Base-by-base conservation (phyloP, 768 basidiomycete species). In the Mycena floridula region DNA sequence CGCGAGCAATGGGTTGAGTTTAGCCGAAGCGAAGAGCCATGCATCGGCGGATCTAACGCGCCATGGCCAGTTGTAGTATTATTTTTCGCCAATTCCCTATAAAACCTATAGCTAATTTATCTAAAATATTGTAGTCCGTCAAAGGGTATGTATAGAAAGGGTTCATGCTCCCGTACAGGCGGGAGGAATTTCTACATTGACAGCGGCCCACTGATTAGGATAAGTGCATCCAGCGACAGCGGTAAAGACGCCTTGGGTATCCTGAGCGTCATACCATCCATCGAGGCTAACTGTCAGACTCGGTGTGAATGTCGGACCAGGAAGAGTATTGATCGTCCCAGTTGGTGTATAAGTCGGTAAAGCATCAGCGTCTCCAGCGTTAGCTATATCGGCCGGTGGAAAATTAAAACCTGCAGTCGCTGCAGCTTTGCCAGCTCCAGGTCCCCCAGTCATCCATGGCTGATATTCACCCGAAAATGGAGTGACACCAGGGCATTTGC, bases 271-370 rank as follows among this genome's bases (percentile, higher is more conserved):
- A 20, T 62, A 65, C 82, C 81, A 84, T 7, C 80, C 81, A 46
- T 61, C 65, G 40, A 68, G 65, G 4, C 70, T 72, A 21, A 50
- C 56, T 6, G 57, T 58, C 25, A 58, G 59, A 11, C 46, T 61
- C 4, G 61, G 56, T 3, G 74, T 69, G 62, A 74, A 68, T 4
- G 72, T 73, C 9, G 76, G 69, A 16, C 66, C 69, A 18, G 77
- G 68, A 20, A 85, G 68, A 4, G 79, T 81, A 45, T 70, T 63
- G 40, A 77, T 64, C 4, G 72, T 58, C 22, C 72, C 75, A 9
- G 79, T 81, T 20, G 68, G 66, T 3, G 81, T 80, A 54, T 82
- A 83, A 39, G 76, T 74, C n/a, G 80, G 79, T 7, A 83, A 54
- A 25, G 61, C 44, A 8, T 60, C 58, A 48, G 68, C 68, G 22